Percentiles rank a stretch among this genome's conserved stretches.
Evolutionary conservation across 805 yeast species (phyloP).

Genomic region (Saturnispora ahearnii): DNA sequence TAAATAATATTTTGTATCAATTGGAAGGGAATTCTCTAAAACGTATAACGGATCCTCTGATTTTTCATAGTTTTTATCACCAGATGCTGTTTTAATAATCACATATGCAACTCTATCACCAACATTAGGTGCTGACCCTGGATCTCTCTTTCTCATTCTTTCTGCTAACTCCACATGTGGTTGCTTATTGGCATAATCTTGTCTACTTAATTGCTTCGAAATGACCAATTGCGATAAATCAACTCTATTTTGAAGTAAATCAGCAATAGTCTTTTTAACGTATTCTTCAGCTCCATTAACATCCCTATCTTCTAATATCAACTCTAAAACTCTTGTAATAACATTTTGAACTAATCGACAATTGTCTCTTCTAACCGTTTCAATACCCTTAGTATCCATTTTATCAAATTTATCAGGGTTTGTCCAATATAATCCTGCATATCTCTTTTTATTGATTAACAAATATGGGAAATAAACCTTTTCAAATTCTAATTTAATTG

Average conservation of each 20-base stretch:
- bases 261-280: constrained; percentile 83
- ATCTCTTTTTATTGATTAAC: constrained; percentile 89
- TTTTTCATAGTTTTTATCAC: constrained; percentile 85
- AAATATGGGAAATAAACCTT: constrained; percentile 93
- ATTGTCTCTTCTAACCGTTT: constrained; percentile 96
- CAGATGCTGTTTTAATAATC: constrained; percentile 62
- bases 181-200: constrained; percentile 91
- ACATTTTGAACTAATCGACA: constrained; percentile 93
- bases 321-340: constrained; percentile 80
- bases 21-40: constrained; percentile 82
- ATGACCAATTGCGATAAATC: constrained; percentile 92
- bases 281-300: constrained; percentile 76
- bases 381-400: constrained; percentile 97
- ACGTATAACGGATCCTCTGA: constrained; percentile 96
- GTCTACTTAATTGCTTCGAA: constrained; percentile 80
- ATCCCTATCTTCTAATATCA: constrained; percentile 78
- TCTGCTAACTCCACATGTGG: constrained; percentile 97
- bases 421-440: constrained; percentile 97
- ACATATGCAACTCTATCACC: constrained; percentile 99
- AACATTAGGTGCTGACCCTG: constrained; percentile 92
- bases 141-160: constrained; percentile 91
- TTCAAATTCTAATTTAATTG: constrained; percentile 93
- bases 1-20: constrained; percentile 88
- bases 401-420: constrained; percentile 85
- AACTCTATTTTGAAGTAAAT: constrained; percentile 79